Base-by-base conservation (phyloP, 176 grass and related monocot species). In the Oryza brachyantha region DNA sequence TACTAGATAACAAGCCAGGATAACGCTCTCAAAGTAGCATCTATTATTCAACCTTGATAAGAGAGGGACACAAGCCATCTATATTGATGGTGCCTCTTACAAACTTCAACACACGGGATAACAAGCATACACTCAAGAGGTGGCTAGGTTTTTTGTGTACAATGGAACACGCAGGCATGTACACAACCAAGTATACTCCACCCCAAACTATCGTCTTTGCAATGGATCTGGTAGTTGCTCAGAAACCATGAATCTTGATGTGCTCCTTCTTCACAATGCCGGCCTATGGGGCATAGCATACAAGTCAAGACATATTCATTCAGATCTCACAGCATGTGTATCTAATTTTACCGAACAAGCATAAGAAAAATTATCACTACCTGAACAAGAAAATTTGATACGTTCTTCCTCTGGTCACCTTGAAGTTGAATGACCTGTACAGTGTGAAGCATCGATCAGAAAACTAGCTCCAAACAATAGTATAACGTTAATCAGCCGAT, bases 241-340 rank as follows among this genome's bases (percentile, higher is more conserved):
- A 99, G 88, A 99, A 99, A 93, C 96, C 96, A 92, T 99, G 96
- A 73, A 99, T 92, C 72, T 99, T 99, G 78, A 99, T 99, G 74
- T 93, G 90, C 13, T 99, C 96, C 88, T 99, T 99, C 68, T 99
- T 99, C 86, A 99, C 90, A 87, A 99, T 89, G 65, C 96, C 92
- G 4, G 96, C 96, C 92, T 97, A 78, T 1, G 31, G 29, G 65
- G 29, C 9, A 83, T 5, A 72, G 10, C 2, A 64, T 26, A n/a
- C 10, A 78, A 73, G 24, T 84, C 10, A 76, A 59, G 68, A 52
- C 65, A 71, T 60, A 41, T 57, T 75, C 26, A 32, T 61, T 70
- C 21, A 27, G 41, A 25, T 29, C n/a, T 3, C 3, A n/a, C 28
- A 21, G 27, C 42, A 40, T 54, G 3, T 34, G 25, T 5, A 2